Evolutionary conservation across 2,329 filamentous ascomycete species (phyloP).

Genomic region (Colletotrichum tropicale): DNA sequence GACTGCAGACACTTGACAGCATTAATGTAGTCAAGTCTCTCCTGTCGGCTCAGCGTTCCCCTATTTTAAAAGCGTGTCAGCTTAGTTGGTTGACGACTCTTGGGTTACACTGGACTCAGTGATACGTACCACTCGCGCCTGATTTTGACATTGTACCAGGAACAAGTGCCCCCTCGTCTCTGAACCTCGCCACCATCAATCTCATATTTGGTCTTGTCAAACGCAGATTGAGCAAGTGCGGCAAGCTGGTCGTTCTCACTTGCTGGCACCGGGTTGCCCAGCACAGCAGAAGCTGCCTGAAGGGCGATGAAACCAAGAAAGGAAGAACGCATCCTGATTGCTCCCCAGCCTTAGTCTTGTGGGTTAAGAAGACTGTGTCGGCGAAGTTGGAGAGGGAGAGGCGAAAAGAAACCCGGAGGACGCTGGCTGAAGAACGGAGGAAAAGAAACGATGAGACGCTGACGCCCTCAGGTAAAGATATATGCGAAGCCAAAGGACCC

Average conservation of each 20-base stretch:
- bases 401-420: too few relatives aligned
- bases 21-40: constrained; percentile 45
- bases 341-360: constrained; percentile 2
- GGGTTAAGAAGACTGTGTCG: constrained; percentile 29
- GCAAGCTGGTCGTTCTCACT: not conserved
- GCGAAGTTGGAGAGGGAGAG: too few relatives aligned
- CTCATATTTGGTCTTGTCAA: constrained; percentile 26
- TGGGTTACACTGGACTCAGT: not conserved
- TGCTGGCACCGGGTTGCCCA: not conserved
- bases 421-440: not conserved
- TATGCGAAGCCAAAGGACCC: not conserved
- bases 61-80: too few relatives aligned
- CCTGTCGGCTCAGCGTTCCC: constrained; percentile 15
- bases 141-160: constrained; percentile 28
- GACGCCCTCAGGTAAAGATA: not conserved
- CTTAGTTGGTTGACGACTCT: too few relatives aligned
- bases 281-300: constrained; percentile 13
- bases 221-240: constrained; percentile 21
- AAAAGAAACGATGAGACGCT: not conserved
- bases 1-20: constrained; percentile 49
- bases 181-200: constrained; percentile 13
- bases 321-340: not conserved
- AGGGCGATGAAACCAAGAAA: constrained; percentile 22
- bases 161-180: constrained; percentile 28
- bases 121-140: constrained; percentile 33